These are phyloP conservation scores for Chalciporus sphaerocephalus DNA, from an alignment of 768 basidiomycete species.

Conservation along the genomic window DNA sequence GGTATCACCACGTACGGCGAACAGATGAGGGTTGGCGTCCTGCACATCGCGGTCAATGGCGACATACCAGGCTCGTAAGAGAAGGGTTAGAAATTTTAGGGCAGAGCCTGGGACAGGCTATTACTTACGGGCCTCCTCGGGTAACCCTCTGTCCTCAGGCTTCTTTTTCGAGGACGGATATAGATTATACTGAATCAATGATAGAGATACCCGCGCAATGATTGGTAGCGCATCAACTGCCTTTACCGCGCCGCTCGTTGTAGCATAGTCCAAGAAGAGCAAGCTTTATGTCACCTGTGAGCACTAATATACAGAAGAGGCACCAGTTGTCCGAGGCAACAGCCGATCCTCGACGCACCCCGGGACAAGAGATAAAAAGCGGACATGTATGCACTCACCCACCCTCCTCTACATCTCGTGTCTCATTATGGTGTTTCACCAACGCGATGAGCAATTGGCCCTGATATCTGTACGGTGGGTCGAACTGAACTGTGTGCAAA, in stretches of 20 bases:
- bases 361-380: neutral
- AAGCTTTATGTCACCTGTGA: constrained; percentile 15
- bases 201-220: constrained; percentile 47
- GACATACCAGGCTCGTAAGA: constrained; percentile 46
- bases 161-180: constrained; percentile 20
- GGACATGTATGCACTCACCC: constrained; percentile 38
- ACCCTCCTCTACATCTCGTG: constrained; percentile 47
- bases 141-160: constrained; percentile 27
- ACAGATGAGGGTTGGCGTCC: constrained; percentile 38
- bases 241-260: neutral
- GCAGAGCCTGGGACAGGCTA: neutral
- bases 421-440: constrained; percentile 44
- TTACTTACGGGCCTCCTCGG: constrained; percentile 39
- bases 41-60: constrained; percentile 43
- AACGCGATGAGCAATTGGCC: constrained; percentile 37
- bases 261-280: constrained; percentile 11
- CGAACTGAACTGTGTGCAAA: neutral
- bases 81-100: neutral
- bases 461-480: neutral
- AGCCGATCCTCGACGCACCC: neutral
- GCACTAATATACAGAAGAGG: neutral
- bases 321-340: neutral
- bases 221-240: constrained; percentile 42
- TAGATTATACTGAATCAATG: constrained; percentile 54
- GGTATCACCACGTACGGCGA: constrained; percentile 42